A percentile compares a stretch with the other conserved stretches of the same genome.
Evolutionary conservation across 768 basidiomycete genomes (phyloP).

Genomic region (Boletus pseudo-olivaceus): DNA sequence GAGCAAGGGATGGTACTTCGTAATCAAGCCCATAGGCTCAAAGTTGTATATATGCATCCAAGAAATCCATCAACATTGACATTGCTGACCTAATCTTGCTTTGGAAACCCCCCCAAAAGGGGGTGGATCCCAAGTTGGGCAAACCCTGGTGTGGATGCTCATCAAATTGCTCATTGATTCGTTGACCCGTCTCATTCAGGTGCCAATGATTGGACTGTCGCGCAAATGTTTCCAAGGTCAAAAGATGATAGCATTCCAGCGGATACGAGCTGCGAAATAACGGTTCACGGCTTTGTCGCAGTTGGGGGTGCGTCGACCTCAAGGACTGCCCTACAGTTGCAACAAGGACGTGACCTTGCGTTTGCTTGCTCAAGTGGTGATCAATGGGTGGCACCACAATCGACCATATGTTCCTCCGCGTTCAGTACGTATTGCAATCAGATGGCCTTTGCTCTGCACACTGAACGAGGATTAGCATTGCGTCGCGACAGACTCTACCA

Average conservation of each 20-base stretch:
- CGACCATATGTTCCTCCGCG: slow-evolving; percentile 6
- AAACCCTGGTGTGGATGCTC: background rate
- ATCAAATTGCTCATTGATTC: background rate
- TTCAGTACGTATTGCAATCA: slow-evolving; percentile 22
- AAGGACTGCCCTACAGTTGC: slow-evolving; percentile 4
- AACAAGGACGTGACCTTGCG: slow-evolving; percentile 22
- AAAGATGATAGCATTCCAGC: background rate
- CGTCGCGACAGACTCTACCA: slow-evolving; percentile 18
- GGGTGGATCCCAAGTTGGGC: background rate
- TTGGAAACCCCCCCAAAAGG: background rate
- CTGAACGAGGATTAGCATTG: slow-evolving; percentile 19
- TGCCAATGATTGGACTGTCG: background rate
- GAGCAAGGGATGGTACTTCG: background rate
- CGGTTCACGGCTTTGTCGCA: slow-evolving; percentile 22
- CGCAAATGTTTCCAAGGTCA: background rate
- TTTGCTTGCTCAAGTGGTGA: slow-evolving; percentile 8
- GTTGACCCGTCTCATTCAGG: background rate
- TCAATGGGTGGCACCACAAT: slow-evolving; percentile 22
- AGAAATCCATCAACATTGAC: no score
- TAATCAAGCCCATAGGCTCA: background rate
- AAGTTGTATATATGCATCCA: no score
- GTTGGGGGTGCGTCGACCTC: background rate
- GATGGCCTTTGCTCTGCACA: background rate
- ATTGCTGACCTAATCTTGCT: slow-evolving; percentile 1
- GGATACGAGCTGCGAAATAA: slow-evolving; percentile 3